phyloP scores from a whole-genome alignment of 257 asterid species.

The Ballota nigra region DNA sequence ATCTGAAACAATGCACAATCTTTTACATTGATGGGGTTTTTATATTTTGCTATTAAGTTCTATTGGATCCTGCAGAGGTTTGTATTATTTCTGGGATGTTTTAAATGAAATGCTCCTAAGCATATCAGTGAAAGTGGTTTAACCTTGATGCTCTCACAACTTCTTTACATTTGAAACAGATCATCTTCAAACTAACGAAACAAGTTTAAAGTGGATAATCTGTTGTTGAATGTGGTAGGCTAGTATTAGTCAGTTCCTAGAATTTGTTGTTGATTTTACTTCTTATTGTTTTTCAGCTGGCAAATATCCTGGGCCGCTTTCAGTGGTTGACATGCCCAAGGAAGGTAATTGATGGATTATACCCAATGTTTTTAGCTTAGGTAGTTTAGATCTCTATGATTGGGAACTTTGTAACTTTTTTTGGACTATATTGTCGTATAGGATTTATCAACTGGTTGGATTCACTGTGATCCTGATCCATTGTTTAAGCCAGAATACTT shows the following conservation, averaged over 20 bases:
- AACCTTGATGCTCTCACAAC: conserved; percentile 5
- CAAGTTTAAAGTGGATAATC: conserved; percentile 2
- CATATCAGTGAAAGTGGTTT: not conserved
- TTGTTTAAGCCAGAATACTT: conserved; percentile 76
- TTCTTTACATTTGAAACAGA: conserved; percentile 2
- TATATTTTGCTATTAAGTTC: not conserved
- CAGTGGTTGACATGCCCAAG: conserved; percentile 99
- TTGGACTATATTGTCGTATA: conserved; percentile 28
- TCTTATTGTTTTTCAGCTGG: conserved; percentile 57
- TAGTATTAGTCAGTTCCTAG: not conserved
- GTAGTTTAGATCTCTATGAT: conserved; percentile 9
- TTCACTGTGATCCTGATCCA: conserved; percentile 87
- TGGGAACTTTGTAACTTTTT: conserved; percentile 16
- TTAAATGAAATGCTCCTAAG: not conserved
- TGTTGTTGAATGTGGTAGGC: not conserved
- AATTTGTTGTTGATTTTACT: conserved; percentile 6
- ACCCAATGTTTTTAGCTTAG: not conserved
- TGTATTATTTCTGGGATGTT: not conserved
- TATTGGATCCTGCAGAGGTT: not conserved
- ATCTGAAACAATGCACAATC: not conserved
- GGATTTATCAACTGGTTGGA: conserved; percentile 98
- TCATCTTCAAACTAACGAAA: not conserved
- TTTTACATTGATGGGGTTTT: conserved; percentile 3
- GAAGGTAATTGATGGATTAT: conserved; percentile 53
- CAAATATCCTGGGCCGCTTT: conserved; percentile 72